Conservation (phyloP, 352 stramenopile species). For the Pythium biforme region DNA sequence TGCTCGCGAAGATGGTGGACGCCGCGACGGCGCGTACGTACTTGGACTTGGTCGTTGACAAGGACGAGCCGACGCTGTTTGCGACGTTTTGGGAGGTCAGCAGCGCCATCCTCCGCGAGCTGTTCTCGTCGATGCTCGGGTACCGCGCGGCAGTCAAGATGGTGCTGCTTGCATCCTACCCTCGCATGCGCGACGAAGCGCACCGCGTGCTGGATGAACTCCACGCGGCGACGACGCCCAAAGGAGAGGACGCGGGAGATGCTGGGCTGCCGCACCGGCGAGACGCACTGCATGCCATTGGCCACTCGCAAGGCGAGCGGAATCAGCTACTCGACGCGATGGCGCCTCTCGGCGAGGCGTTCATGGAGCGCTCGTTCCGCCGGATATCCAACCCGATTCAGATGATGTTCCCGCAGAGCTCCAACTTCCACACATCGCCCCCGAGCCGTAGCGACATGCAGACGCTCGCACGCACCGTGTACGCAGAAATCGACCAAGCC, state of each 20-base stretch:
- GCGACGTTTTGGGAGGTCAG: slow-evolving; percentile 86
- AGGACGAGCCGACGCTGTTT: slow-evolving; percentile 78
- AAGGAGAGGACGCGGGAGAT: slow-evolving; percentile 17
- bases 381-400: slow-evolving; percentile 75
- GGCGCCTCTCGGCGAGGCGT: slow-evolving; percentile 60
- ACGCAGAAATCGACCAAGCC: slow-evolving; percentile 64
- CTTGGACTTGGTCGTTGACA: slow-evolving; percentile 65
- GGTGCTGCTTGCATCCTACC: slow-evolving; percentile 74
- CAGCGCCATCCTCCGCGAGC: slow-evolving; percentile 70
- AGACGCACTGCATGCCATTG: slow-evolving; percentile 36
- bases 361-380: slow-evolving; percentile 60
- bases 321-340: slow-evolving; percentile 77
- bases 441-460: slow-evolving; percentile 83
- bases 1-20: slow-evolving; percentile 78
- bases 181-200: slow-evolving; percentile 75
- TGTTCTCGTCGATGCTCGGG: slow-evolving; percentile 57
- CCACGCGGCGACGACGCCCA: slow-evolving; percentile 44
- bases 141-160: slow-evolving; percentile 65
- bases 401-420: slow-evolving; percentile 87
- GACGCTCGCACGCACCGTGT: slow-evolving; percentile 72
- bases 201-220: slow-evolving; percentile 63
- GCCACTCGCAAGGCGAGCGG: slow-evolving; percentile 36
- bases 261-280: slow-evolving; percentile 4
- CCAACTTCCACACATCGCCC: slow-evolving; percentile 79
- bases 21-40: slow-evolving; percentile 44